Evolutionary conservation across 768 basidiomycete genomes (phyloP), one percentile per base, ranked within the genome.

Genomic region (Tylopilus vinaceipallidus): DNA sequence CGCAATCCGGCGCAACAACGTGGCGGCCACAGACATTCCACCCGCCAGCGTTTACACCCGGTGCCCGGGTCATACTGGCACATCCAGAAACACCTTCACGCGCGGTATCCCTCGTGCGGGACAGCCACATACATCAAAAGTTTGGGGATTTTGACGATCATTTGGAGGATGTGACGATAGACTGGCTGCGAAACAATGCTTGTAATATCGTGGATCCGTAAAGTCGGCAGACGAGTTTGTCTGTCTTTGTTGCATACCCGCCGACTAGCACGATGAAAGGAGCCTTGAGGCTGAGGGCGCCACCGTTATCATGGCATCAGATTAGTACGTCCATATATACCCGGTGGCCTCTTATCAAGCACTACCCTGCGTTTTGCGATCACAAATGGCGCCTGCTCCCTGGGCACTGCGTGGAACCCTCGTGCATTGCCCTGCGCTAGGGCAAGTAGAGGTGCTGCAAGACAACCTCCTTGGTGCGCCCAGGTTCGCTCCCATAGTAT

Each of bases 61-160:
- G 72, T 6, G 79, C 80, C 0, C 59, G 53, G 23, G 75, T 83
- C 60, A 71, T 76, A 50, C 65, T 90, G 34, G 63, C 68, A 3
- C 73, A 76, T 13, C 53, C 74, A 1, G 71, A 73, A 29, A 58
- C 77, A 4, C 81, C 84, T 0, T 54, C 61, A 5, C 73, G 71
- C 11, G 81, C 84, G 1, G 62, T 80, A 13, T 57, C 65, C 4
- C 69, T 81, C 1, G 80, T 86, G 14, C 73, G 71, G 33, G 75
- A 82, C 37, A 61, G 70, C 35, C 71, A 70, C n/a, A 64, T 75
- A 45, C 82, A 86, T 49, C 68, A 75, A 49, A 71, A 75, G 40
- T 83, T 91, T 49, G 84, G 83, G 4, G 89, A 91, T 64, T 91
- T 91, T 53, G 89, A 91, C 50, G 89, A 91, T 56, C 86, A 91